A percentile compares a stretch with the other conserved stretches of the same genome.
Conservation (phyloP, 176 grass and related monocot species). For the Phyllostachys edulis region DNA sequence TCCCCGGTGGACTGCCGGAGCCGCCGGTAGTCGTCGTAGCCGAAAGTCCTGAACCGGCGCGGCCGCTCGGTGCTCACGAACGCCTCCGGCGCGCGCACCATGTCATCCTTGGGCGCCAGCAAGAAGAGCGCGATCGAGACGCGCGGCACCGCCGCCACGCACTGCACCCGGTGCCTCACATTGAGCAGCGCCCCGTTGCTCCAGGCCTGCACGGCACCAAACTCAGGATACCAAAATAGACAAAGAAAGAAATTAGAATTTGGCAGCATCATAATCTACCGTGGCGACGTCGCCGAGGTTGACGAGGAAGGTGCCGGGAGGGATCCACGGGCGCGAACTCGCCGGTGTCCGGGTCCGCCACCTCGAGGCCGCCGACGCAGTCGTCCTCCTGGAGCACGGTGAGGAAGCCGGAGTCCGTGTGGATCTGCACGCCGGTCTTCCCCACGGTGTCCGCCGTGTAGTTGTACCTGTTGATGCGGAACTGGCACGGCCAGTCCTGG, state of each 20-base stretch:
- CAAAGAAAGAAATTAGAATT: background rate
- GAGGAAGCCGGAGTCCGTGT: conserved; percentile 59
- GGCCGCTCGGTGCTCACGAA: conserved; percentile 34
- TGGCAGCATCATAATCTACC: conserved; percentile 2
- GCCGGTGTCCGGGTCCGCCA: conserved; percentile 34
- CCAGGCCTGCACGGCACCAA: conserved; percentile 38
- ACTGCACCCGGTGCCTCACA: conserved; percentile 54
- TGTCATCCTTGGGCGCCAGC: conserved; percentile 48
- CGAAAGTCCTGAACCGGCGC: conserved; percentile 47
- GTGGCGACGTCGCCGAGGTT: conserved; percentile 63
- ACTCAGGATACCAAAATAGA: no score
- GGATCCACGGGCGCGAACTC: conserved; percentile 33
- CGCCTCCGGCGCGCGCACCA: conserved; percentile 36
- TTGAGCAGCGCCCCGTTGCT: conserved; percentile 58
- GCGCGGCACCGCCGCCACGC: conserved; percentile 44
- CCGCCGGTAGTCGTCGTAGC: conserved; percentile 51
- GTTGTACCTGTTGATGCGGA: conserved; percentile 68
- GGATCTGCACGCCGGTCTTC: conserved; percentile 41
- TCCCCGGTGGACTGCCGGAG: conserved; percentile 28
- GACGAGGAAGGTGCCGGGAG: conserved; percentile 46
- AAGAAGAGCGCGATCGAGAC: conserved; percentile 58
- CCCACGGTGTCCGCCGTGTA: conserved; percentile 48
- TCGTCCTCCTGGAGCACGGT: conserved; percentile 65
- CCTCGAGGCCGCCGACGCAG: conserved; percentile 50
- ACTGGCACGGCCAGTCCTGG: conserved; percentile 58